phyloP scores from a whole-genome alignment of 805 yeast genomes.

The Starmerella floris region DNA sequence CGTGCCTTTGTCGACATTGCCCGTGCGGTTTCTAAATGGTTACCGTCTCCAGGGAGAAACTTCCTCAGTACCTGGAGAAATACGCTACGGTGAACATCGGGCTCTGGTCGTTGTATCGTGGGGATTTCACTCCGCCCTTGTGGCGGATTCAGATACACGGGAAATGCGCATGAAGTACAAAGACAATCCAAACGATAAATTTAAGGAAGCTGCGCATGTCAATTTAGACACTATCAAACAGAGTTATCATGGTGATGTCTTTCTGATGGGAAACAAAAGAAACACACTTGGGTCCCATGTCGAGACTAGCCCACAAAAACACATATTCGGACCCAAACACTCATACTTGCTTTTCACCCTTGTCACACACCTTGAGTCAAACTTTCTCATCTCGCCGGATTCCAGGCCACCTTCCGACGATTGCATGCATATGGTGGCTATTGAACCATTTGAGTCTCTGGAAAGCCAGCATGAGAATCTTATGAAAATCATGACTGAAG shows the following conservation, averaged over 20 bases:
- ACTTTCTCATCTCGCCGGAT: conserved; percentile 49
- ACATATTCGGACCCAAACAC: conserved; percentile 24
- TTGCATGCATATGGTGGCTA: conserved; percentile 36
- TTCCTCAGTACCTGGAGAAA: conserved; percentile 21
- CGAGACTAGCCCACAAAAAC: background rate
- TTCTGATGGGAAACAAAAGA: too few relatives aligned
- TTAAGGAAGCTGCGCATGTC: conserved; percentile 50
- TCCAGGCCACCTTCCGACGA: conserved; percentile 34
- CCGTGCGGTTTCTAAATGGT: conserved; percentile 33
- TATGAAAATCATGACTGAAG: conserved; percentile 44
- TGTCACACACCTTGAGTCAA: conserved; percentile 44
- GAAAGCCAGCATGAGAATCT: conserved; percentile 27
- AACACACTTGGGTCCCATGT: background rate
- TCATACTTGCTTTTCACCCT: conserved; percentile 50
- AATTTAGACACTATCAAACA: conserved; percentile 40
- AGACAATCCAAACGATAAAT: conserved; percentile 38
- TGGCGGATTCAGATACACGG: conserved; percentile 63
- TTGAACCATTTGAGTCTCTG: conserved; percentile 26
- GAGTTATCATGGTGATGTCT: conserved; percentile 35
- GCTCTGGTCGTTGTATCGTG: conserved; percentile 56
- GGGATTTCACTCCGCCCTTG: conserved; percentile 77
- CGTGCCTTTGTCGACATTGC: conserved; percentile 35
- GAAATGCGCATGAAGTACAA: conserved; percentile 51
- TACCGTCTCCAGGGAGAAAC: too few relatives aligned
- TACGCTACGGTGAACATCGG: conserved; percentile 18